Base-by-base conservation (phyloP, 2,329 filamentous ascomycete genomes). In the Calonectria multiphialidica region DNA sequence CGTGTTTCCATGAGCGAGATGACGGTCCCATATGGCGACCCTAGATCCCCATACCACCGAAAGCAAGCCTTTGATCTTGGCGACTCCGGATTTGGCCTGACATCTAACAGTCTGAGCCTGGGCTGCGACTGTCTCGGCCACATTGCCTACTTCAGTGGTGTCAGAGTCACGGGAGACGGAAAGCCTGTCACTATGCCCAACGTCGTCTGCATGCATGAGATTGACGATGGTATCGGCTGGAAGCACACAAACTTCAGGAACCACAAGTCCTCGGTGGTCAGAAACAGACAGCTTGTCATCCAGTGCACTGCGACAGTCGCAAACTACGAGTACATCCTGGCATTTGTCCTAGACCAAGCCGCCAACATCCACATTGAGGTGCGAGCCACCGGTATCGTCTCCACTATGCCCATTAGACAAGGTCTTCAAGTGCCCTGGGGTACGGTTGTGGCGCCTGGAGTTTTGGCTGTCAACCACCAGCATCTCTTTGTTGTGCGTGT, bases 21-120 rank as follows among this genome's bases (percentile, higher is more conserved):
- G 80, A 74, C 66, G 0, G 73, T 76, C 4, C 75, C 75, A 0
- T 74, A 74, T 75, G 91, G 87, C 3, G 91, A 93, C 74, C 90
- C 90, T 6, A 88, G 92, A 3, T 83, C 86, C 3, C 92, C 92
- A 0, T 93, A 90, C 80, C 90, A 91, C 44, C 87, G 90, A 42
- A 94, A 94, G 80, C 89, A 90, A 23, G 92, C 92, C 1, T 94
- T 94, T 75, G 92, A 94, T 75, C 88, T 94, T 49, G 92, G 92
- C 4, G 91, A 93, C 73, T 91, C 89, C 30, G 92, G 92, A 12
- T 89, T 89, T 8, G 92, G 92, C 2, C 87, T 90, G 72, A 91
- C 89, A 75, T 90, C 91, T 40, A 94, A 94, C 82, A 93, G 93
- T 65, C 86, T 94, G 8, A 85, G 86, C 28, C 86, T 93, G 2